Conservation (phyloP, 2,329 filamentous ascomycete genomes). For the Hawksworthiomyces lignivorus region DNA sequence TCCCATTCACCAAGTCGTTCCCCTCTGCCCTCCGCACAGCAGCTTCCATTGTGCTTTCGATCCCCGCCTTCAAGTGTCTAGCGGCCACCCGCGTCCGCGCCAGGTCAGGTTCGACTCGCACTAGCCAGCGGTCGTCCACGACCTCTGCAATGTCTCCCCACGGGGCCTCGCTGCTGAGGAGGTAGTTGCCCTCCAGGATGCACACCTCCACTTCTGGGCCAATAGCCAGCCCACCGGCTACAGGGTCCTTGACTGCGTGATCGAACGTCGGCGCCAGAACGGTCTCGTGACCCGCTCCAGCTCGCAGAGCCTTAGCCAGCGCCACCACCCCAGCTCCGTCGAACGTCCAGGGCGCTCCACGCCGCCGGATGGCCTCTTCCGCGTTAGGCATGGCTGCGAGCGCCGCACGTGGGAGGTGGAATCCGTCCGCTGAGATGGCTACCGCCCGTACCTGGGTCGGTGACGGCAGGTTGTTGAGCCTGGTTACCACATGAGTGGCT, state of each 20-base stretch:
- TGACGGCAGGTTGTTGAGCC: conserved; percentile 5
- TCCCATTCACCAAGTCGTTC: conserved; percentile 30
- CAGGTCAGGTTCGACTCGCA: conserved; percentile 28
- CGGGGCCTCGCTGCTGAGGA: conserved; percentile 22
- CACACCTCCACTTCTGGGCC: conserved; percentile 11
- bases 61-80: conserved; percentile 31
- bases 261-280: conserved; percentile 18
- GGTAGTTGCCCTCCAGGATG: conserved; percentile 21
- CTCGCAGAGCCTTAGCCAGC: conserved; percentile 16
- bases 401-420: conserved; percentile 20
- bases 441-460: conserved; percentile 9
- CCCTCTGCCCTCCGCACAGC: conserved; percentile 27
- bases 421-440: conserved; percentile 23
- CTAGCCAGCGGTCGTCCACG: conserved; percentile 34
- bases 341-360: conserved; percentile 28
- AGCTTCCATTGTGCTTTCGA: conserved; percentile 29
- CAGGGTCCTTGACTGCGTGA: conserved; percentile 19
- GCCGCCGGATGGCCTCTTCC: conserved; percentile 22
- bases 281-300: background rate
- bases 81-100: conserved; percentile 29
- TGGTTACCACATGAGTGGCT: conserved; percentile 12
- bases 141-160: conserved; percentile 26
- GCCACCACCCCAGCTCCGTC: conserved; percentile 18
- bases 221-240: conserved; percentile 14
- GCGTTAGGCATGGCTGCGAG: conserved; percentile 23